Conservation (phyloP, 164 flowering plant species). For the Piper longum region DNA sequence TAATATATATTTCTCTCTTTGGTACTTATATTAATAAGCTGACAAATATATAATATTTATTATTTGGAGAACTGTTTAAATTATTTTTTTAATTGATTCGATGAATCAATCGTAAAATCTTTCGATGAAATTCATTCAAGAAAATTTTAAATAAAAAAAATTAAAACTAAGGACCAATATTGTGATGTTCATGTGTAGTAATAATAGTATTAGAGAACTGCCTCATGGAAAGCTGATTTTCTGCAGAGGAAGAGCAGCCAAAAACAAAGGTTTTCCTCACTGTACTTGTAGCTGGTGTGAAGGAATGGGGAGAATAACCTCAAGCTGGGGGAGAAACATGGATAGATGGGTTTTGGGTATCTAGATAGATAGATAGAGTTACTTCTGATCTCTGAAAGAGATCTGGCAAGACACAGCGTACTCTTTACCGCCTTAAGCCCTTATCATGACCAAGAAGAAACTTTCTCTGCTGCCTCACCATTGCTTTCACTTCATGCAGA, state of each 20-base stretch:
- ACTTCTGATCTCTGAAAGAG: constrained; percentile 3
- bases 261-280: neutral
- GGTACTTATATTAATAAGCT: too few species aligned
- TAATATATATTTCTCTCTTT: too few species aligned
- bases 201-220: neutral
- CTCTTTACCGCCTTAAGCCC: constrained; percentile 7
- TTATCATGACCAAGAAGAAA: constrained; percentile 29
- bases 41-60: too few species aligned
- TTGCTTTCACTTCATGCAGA: constrained; percentile 21
- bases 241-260: neutral
- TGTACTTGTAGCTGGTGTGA: constrained; percentile 2
- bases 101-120: too few species aligned
- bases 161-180: too few species aligned
- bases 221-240: neutral
- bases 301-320: constrained; percentile 1
- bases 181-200: neutral
- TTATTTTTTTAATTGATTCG: too few species aligned
- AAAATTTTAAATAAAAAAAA: too few species aligned
- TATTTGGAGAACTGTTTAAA: too few species aligned
- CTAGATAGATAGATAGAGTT: constrained; percentile 2
- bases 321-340: constrained; percentile 1
- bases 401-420: constrained; percentile 4
- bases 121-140: too few species aligned
- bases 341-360: neutral
- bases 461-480: constrained; percentile 18